These are phyloP conservation scores for Schoenoplectus triqueter DNA, from an alignment of 202 grass and related monocot genomes.

Conservation along the genomic window DNA sequence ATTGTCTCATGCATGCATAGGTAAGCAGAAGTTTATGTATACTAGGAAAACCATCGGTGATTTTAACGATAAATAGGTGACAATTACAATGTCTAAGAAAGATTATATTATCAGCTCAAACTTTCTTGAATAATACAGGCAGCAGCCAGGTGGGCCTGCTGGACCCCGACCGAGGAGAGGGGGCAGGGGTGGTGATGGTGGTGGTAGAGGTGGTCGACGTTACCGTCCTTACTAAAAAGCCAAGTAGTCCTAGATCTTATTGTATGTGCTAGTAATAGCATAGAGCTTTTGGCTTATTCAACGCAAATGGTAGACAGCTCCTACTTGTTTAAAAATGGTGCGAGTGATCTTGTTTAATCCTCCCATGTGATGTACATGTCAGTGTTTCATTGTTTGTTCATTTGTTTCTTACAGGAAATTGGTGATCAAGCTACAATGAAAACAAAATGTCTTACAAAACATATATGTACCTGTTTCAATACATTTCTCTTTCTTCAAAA, in stretches of 20 bases:
- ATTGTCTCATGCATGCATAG: background rate
- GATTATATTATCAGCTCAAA: constrained; percentile 2
- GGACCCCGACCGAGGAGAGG: constrained; percentile 61
- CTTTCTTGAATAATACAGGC: constrained; percentile 50
- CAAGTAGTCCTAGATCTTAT: background rate
- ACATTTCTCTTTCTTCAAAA: no score
- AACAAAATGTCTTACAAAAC: no score
- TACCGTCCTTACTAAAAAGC: constrained; percentile 70
- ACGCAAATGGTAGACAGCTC: background rate
- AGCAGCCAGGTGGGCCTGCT: constrained; percentile 68
- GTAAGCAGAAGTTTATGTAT: background rate
- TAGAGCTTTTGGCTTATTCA: background rate
- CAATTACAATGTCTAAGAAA: background rate
- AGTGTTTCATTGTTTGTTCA: no score
- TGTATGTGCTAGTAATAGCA: constrained; percentile 10
- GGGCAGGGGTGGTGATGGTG: constrained; percentile 54
- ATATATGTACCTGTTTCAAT: no score
- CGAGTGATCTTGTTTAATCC: background rate
- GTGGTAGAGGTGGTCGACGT: constrained; percentile 50
- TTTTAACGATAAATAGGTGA: background rate
- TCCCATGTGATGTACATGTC: no score
- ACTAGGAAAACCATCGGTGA: constrained; percentile 21
- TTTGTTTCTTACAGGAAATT: no score
- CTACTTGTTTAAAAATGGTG: background rate
- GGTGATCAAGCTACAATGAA: no score